Conservation (phyloP, 495 filamentous ascomycete genomes). For the Xylona heveae region DNA sequence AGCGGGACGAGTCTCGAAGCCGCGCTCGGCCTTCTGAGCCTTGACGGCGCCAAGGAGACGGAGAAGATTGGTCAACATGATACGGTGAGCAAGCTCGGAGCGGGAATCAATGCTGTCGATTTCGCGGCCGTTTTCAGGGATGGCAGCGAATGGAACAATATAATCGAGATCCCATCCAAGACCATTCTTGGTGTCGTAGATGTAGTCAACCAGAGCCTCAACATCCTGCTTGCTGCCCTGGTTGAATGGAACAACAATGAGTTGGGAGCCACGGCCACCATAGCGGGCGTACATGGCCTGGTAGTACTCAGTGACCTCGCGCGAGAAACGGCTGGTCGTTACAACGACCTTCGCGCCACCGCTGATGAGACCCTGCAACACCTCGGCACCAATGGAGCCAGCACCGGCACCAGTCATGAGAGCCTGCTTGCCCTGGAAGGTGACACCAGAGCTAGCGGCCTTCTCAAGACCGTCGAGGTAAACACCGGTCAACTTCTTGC, state of each 20-base stretch:
- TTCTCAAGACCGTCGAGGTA: slow-evolving; percentile 84
- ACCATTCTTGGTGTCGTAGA: slow-evolving; percentile 92
- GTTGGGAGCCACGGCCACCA: slow-evolving; percentile 81
- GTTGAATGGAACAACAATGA: slow-evolving; percentile 97
- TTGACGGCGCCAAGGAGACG: slow-evolving; percentile 82
- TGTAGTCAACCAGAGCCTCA: slow-evolving; percentile 78
- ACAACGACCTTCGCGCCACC: slow-evolving; percentile 92
- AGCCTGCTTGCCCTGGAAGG: slow-evolving; percentile 85
- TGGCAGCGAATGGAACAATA: slow-evolving; percentile 90
- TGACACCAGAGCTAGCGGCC: slow-evolving; percentile 67
- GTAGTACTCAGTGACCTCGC: slow-evolving; percentile 97
- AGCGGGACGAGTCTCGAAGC: slow-evolving; percentile 85
- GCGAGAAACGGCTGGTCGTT: slow-evolving; percentile 88
- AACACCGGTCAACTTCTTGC: slow-evolving; percentile 82
- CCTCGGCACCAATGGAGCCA: slow-evolving; percentile 96
- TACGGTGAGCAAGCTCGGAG: slow-evolving; percentile 92
- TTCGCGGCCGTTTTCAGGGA: slow-evolving; percentile 92
- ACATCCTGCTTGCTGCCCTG: slow-evolving; percentile 96
- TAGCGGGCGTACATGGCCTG: slow-evolving; percentile 94
- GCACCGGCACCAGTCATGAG: slow-evolving; percentile 98
- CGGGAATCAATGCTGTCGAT: slow-evolving; percentile 96
- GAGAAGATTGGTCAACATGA: slow-evolving; percentile 96
- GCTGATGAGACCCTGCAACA: slow-evolving; percentile 87
- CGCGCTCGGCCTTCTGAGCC: slow-evolving; percentile 62
- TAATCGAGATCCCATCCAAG: slow-evolving; percentile 97